Base-by-base conservation (phyloP, 1,139 yeast genomes). In the Lodderomyces metapsilosis region DNA sequence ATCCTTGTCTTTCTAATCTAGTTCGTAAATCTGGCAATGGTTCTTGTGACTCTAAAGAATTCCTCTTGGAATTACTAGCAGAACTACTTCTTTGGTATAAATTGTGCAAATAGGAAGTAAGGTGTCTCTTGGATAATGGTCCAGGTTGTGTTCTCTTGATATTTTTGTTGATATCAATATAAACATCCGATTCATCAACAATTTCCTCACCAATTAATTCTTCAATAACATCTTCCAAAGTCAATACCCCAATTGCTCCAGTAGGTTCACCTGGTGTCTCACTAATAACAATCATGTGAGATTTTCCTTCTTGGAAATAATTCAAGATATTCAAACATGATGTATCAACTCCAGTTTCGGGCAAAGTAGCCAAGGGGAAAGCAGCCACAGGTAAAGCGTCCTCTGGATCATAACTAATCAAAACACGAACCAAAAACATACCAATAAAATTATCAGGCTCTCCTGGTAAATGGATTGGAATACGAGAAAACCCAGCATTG, bases 171-270 rank as follows among this genome's bases (percentile, higher is more conserved):
- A 91, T 87, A 63, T 89, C 97, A 45, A 91, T 78, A 58, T 86
- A 91, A 20, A 91, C 98, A 59, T 92, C 98, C n/a, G 91, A 82
- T 62, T 92, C 98, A 59, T 92, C 98, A 39, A 92, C 91, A 56
- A 92, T 92, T 61, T 92, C 98, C 62, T 92, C 98, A 43, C 98
- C 98, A 64, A 92, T 92, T 52, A 92, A 74, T 63, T 92, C 98
- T 63, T 92, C 98, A 57, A 92, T 92, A 12, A 92, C 98, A 61
- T 92, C 98, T 63, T 92, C 98, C 47, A 92, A 71, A 1, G 98
- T 92, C 38, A 92, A 70, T 6, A 92, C 96, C 48, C 98, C 98
- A 30, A 85, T 61, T 0, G 96, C 95, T 18, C 98, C 98, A 25
- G 74, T 65, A 3, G 94, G 82, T 49, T 80, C 89, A 39, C 98